A percentile compares a stretch with the other conserved stretches of the same genome.
These are phyloP conservation scores for Stropharia rugosoannulata DNA, from an alignment of 768 basidiomycete genomes.

Conservation along the genomic window DNA sequence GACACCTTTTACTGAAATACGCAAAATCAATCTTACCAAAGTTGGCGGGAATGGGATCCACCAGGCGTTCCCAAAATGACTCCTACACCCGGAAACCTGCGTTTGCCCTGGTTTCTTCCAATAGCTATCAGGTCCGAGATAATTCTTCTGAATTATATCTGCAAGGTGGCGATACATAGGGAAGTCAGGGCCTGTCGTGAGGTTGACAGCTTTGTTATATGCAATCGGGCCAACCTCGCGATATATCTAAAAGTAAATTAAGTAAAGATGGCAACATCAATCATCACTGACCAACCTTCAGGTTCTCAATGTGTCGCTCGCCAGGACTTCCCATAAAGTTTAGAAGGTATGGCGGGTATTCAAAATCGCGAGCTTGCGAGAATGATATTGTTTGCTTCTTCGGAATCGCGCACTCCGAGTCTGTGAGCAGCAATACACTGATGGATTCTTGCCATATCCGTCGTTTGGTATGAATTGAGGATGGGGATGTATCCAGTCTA, in stretches of 20 bases:
- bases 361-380: conserved; percentile 52
- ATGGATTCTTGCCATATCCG: conserved; percentile 83
- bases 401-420: conserved; percentile 58
- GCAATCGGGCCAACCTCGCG: conserved; percentile 61
- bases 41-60: conserved; percentile 80
- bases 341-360: conserved; percentile 70
- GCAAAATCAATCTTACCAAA: conserved; percentile 39
- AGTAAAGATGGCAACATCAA: not conserved
- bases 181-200: conserved; percentile 46
- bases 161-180: conserved; percentile 46
- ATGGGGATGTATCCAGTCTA: conserved; percentile 57
- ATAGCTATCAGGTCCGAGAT: conserved; percentile 72
- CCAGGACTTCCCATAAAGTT: conserved; percentile 60
- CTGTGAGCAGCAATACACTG: conserved; percentile 63
- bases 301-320: conserved; percentile 75
- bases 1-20: not conserved
- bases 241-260: conserved; percentile 49
- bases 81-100: conserved; percentile 32
- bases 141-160: conserved; percentile 52
- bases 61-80: conserved; percentile 76
- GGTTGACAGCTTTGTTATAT: conserved; percentile 53
- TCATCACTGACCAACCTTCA: conserved; percentile 51
- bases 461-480: conserved; percentile 60
- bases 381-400: conserved; percentile 55
- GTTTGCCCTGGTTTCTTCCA: conserved; percentile 44